A percentile compares a stretch with the other conserved stretches of the same genome.
phyloP scores from a whole-genome alignment of 495 filamentous ascomycete species.

The Penicillium mononematosum region DNA sequence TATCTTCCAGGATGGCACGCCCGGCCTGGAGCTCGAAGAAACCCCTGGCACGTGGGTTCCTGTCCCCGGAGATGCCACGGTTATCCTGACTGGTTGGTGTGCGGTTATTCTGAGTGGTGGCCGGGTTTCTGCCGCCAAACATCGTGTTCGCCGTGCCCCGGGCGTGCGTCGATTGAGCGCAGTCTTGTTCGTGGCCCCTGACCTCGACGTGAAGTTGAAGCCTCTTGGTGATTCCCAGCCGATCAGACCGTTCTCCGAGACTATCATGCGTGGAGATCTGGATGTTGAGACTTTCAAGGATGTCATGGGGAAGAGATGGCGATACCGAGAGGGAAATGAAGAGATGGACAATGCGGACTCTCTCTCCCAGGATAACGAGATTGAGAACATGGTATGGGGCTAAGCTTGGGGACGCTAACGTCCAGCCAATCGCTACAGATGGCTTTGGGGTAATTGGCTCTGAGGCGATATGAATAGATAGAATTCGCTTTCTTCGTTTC shows the following conservation, averaged over 20 bases:
- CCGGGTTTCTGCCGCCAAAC: conserved; percentile 19
- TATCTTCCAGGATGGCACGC: conserved; percentile 26
- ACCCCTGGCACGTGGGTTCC: conserved; percentile 17
- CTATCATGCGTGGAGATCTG: conserved; percentile 12
- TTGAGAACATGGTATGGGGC: conserved; percentile 1
- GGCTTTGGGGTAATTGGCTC: background rate
- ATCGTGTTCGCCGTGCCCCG: conserved; percentile 15
- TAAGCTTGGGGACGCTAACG: background rate
- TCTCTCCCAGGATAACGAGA: background rate
- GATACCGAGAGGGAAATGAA: conserved; percentile 26
- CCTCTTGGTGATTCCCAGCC: background rate
- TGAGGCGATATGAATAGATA: background rate
- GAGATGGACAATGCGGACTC: conserved; percentile 8
- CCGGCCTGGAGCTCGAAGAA: conserved; percentile 22
- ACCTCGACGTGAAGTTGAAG: background rate
- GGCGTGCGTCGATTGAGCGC: background rate
- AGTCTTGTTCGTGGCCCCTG: background rate
- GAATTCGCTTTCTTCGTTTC: background rate
- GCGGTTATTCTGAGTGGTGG: conserved; percentile 22
- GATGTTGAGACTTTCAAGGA: conserved; percentile 25
- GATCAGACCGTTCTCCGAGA: background rate
- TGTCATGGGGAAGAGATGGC: conserved; percentile 27
- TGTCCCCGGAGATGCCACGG: conserved; percentile 20
- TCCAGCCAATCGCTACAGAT: background rate
- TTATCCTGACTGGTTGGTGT: conserved; percentile 24